Conservation (phyloP, 2,329 filamentous ascomycete species). For the Tolypocladium album region DNA sequence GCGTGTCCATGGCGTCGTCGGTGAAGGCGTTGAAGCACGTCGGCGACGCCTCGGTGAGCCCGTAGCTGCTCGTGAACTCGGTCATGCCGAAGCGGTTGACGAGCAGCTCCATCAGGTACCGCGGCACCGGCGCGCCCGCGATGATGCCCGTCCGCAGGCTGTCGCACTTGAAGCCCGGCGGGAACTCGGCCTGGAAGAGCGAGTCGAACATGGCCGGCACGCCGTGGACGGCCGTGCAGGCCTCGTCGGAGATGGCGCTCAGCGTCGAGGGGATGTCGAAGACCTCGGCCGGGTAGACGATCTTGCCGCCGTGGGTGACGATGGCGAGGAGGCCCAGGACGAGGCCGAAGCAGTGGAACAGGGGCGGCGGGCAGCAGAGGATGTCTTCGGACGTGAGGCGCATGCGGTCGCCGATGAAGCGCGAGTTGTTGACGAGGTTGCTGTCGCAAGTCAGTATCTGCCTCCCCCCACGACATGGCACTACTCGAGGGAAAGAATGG, state of each 20-base stretch:
- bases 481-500: constrained; percentile 7
- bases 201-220: constrained; percentile 81
- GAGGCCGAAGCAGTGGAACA: constrained; percentile 81
- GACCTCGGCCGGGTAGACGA: constrained; percentile 65
- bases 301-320: constrained; percentile 64
- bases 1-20: constrained; percentile 54
- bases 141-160: constrained; percentile 66
- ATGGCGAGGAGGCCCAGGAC: constrained; percentile 65
- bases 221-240: constrained; percentile 66
- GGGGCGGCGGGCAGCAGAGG: constrained; percentile 70
- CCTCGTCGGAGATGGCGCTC: constrained; percentile 53
- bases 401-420: constrained; percentile 67
- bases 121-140: constrained; percentile 66
- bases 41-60: constrained; percentile 68
- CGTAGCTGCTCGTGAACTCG: constrained; percentile 61
- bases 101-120: constrained; percentile 63
- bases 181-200: constrained; percentile 36
- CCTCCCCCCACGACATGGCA: background rate
- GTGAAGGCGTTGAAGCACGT: constrained; percentile 75
- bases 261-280: constrained; percentile 61
- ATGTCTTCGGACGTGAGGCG: constrained; percentile 53
- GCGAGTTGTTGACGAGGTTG: constrained; percentile 54
- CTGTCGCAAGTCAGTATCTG: constrained; percentile 16
- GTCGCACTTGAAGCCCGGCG: constrained; percentile 31
- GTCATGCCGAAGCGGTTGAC: constrained; percentile 63